Conservation (phyloP, 1,284 basidiomycete species). For the Leucoagaricus sp. region DNA sequence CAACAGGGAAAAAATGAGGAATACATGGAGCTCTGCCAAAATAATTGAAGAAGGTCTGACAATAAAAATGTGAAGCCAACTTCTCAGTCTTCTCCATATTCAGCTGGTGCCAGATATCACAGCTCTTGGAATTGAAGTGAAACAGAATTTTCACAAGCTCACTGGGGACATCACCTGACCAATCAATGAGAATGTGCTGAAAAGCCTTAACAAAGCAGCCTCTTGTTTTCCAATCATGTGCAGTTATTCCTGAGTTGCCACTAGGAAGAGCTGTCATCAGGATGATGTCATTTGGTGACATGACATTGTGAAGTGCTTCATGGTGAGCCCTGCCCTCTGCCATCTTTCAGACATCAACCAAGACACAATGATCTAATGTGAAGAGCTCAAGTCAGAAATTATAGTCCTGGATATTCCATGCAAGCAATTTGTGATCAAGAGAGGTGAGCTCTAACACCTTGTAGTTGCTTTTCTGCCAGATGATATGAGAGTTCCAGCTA, state of each 20-base stretch:
- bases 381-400: background rate
- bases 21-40: constrained; percentile 7
- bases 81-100: background rate
- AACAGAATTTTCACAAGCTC: background rate
- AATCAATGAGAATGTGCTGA: background rate
- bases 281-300: background rate
- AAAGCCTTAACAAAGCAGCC: background rate
- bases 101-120: background rate
- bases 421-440: background rate
- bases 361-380: background rate
- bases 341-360: background rate
- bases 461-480: background rate
- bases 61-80: constrained; percentile 1
- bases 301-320: background rate
- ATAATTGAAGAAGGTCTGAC: background rate
- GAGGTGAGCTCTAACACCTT: background rate
- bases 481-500: background rate
- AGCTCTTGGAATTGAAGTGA: background rate
- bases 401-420: background rate
- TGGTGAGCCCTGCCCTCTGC: background rate
- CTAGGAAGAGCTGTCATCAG: background rate
- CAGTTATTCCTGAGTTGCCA: background rate
- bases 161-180: background rate
- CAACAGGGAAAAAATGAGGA: background rate
- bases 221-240: background rate